Percentiles rank a stretch among this genome's conserved stretches.
phyloP scores from a whole-genome alignment of 1,284 basidiomycete species.

The Boletus semigastroideus region DNA sequence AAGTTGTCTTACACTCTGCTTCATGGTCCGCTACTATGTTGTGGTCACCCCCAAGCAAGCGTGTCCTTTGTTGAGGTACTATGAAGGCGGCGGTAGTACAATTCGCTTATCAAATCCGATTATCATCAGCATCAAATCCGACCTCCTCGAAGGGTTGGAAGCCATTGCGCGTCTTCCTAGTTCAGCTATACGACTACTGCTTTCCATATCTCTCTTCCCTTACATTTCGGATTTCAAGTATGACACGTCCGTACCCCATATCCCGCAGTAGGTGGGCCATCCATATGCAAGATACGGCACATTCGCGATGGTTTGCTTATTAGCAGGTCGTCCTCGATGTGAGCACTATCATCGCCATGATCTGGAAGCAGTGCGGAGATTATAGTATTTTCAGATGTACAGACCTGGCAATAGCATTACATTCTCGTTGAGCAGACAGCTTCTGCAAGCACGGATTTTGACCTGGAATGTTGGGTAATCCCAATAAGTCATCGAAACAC shows the following conservation, averaged over 20 bases:
- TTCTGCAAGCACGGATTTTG: too few species aligned
- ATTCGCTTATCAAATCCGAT: background rate
- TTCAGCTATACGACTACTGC: background rate
- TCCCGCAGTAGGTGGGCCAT: background rate
- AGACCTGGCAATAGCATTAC: background rate
- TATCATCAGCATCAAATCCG: background rate
- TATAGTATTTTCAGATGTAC: background rate
- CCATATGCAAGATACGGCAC: background rate
- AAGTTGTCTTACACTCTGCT: background rate
- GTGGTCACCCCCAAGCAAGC: background rate
- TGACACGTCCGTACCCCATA: background rate
- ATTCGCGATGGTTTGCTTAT: background rate
- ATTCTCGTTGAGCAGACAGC: background rate
- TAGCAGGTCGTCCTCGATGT: too few species aligned
- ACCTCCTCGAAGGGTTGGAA: background rate
- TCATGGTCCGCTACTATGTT: background rate
- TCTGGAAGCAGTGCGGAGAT: background rate
- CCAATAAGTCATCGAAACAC: background rate
- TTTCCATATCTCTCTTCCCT: background rate
- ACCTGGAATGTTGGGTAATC: background rate
- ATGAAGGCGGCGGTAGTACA: background rate
- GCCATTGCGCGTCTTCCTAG: background rate
- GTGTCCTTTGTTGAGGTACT: background rate
- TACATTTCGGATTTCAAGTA: background rate
- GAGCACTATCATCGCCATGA: background rate